Evolutionary conservation across 2,329 filamentous ascomycete species (phyloP), one percentile per base, ranked within the genome.

Genomic region (Alternaria sp.): DNA sequence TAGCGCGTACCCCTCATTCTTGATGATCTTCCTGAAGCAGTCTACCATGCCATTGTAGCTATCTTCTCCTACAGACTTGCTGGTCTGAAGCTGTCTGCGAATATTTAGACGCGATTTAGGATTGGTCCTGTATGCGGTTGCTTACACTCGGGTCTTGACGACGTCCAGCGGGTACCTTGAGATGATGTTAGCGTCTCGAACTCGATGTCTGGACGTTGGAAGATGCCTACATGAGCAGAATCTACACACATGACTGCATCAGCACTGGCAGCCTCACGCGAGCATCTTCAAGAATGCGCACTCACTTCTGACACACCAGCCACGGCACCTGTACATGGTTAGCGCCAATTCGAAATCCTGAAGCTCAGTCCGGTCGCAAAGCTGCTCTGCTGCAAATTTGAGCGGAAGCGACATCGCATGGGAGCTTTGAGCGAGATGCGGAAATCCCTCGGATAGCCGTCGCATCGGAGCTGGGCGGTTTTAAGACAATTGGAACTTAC

Each of bases 111-210:
- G 49, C 42, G 30, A 49, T 54, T 34, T 39, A 43, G 54, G 32
- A 26, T 34, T 12, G 56, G 42, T 30, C n/a, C 52, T 44, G 55
- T 43, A 51, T 49, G 56, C 53, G 44, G 34, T 62, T 41, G 63
- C 89, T 86, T 87, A 95, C 91, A 96, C 91, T 90, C 94, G 87
- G 67, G 95, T 98, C 87, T 98, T 98, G 81, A 98, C 93, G 60
- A 99, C 95, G 80, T 99, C 95, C 80, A 99, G 86, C 70, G 95
- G 95, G 85, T 99, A 99, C 95, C 94, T 97, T 78, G 70, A n/a
- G 24, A 48, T 32, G 56, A 51, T 36, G 24, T 51, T 22, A 59
- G 24, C 46, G 63, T 26, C 28, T 20, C 18, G 24, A 47, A 8
- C 24, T 30, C 12, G n/a, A 60, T 24, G 16, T 6, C 20, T 9